Percentiles rank a stretch among this genome's conserved stretches.
Conservation (phyloP, 2,329 filamentous ascomycete species). For the Beauveria sp. region DNA sequence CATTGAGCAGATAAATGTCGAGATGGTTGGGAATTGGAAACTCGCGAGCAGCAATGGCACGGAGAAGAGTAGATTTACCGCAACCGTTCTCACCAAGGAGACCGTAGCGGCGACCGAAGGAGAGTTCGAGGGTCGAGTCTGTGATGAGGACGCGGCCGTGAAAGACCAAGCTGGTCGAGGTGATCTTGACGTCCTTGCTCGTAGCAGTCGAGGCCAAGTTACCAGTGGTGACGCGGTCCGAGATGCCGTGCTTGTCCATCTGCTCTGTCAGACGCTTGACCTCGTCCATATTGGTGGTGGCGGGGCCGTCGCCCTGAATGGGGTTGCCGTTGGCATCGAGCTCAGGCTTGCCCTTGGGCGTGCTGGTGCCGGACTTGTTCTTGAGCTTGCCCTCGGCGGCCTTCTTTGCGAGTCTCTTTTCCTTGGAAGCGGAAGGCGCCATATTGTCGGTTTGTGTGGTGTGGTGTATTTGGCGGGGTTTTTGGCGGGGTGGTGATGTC, state of each 20-base stretch:
- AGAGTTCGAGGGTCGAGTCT: conserved; percentile 88
- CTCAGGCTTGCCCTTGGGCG: conserved; percentile 60
- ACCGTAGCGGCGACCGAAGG: conserved; percentile 87
- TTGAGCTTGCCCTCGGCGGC: conserved; percentile 61
- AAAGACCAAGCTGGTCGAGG: conserved; percentile 87
- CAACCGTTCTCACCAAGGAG: conserved; percentile 98
- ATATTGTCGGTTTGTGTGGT: conserved; percentile 36
- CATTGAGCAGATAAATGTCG: conserved; percentile 97
- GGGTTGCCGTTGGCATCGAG: conserved; percentile 56
- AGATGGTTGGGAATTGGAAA: conserved; percentile 93
- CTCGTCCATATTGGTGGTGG: conserved; percentile 62
- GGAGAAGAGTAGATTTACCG: conserved; percentile 96
- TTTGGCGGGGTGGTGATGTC: neutral
- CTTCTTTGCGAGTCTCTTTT: conserved; percentile 65
- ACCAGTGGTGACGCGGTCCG: conserved; percentile 96
- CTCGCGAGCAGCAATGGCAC: conserved; percentile 88
- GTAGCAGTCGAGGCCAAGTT: conserved; percentile 78
- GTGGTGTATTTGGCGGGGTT: conserved; percentile 12
- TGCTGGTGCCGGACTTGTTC: conserved; percentile 67
- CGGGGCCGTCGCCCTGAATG: conserved; percentile 52
- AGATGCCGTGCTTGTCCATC: conserved; percentile 93
- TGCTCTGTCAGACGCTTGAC: conserved; percentile 85
- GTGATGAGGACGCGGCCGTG: conserved; percentile 94
- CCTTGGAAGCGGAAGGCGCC: conserved; percentile 64
- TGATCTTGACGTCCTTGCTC: conserved; percentile 96